Percentiles rank a stretch among this genome's conserved stretches.
Evolutionary conservation across 1,284 basidiomycete species (phyloP).

Genomic region (Hemileia vastatrix): DNA sequence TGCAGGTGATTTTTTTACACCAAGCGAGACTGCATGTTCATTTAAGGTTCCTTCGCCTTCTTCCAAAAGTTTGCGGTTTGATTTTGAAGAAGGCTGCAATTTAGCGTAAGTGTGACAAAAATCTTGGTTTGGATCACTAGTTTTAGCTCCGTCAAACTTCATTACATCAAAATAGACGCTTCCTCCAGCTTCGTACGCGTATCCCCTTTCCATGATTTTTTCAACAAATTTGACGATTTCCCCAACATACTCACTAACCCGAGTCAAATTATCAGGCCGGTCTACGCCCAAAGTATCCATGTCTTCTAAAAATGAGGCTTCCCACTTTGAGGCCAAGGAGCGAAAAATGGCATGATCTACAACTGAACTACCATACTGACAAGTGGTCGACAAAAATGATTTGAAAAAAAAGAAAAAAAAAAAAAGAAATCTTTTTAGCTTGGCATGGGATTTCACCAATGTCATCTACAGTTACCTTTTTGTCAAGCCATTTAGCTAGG

Average conservation of each 20-base stretch:
- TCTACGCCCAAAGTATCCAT: conserved; percentile 80
- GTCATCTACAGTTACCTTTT: too few relatives aligned
- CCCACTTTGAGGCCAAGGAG: conserved; percentile 78
- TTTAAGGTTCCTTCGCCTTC: conserved; percentile 71
- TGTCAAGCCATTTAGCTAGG: conserved; percentile 15
- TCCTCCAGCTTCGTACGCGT: conserved; percentile 70
- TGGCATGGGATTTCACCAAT: not conserved
- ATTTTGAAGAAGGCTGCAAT: conserved; percentile 88
- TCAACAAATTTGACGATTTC: conserved; percentile 87
- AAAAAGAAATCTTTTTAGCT: not conserved
- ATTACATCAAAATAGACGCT: conserved; percentile 92
- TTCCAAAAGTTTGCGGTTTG: conserved; percentile 77
- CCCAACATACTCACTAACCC: conserved; percentile 94
- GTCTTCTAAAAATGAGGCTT: conserved; percentile 78
- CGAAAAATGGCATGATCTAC: conserved; percentile 80
- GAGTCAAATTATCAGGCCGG: conserved; percentile 79
- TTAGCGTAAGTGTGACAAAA: conserved; percentile 69
- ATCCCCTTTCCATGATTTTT: conserved; percentile 76
- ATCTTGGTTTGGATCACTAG: conserved; percentile 47
- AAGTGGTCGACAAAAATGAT: not conserved
- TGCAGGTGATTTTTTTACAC: conserved; percentile 53
- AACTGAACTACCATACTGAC: conserved; percentile 65
- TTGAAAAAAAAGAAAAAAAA: not conserved
- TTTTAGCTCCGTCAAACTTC: conserved; percentile 62
- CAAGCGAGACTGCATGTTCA: conserved; percentile 51